phyloP scores from a whole-genome alignment of 1,284 basidiomycete species.

The Phellopilus nigrolimitatus region DNA sequence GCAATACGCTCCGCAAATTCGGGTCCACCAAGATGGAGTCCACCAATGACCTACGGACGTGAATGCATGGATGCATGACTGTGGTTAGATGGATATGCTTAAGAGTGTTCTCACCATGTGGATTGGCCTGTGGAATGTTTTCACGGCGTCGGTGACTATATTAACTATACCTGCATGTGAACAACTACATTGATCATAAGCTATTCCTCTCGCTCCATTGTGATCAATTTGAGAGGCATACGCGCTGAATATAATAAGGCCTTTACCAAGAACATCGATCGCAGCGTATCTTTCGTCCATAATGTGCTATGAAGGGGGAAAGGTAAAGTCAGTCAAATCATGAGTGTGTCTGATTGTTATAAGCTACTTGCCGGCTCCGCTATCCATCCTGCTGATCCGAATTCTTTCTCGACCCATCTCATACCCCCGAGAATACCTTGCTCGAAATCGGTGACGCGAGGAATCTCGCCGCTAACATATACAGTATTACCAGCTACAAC shows the following conservation, averaged over 20 bases:
- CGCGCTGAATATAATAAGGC: conserved; percentile 78
- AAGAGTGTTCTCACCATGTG: conserved; percentile 51
- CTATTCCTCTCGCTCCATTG: background rate
- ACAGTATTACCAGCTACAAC: conserved; percentile 53
- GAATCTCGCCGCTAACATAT: conserved; percentile 79
- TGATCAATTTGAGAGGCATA: conserved; percentile 32
- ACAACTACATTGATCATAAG: conserved; percentile 41
- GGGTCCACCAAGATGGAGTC: conserved; percentile 70
- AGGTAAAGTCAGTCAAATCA: background rate
- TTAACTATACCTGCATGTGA: conserved; percentile 84
- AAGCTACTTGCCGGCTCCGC: conserved; percentile 49
- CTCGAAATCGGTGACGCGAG: conserved; percentile 64
- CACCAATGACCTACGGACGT: conserved; percentile 59
- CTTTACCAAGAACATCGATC: conserved; percentile 74
- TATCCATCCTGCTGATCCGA: conserved; percentile 46
- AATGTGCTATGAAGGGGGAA: conserved; percentile 45
- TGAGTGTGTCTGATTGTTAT: conserved; percentile 6
- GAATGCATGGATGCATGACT: conserved; percentile 1
- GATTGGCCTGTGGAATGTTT: conserved; percentile 59
- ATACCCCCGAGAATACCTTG: conserved; percentile 61
- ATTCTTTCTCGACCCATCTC: conserved; percentile 50
- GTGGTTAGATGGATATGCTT: background rate
- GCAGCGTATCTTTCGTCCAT: conserved; percentile 79
- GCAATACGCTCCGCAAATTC: conserved; percentile 58
- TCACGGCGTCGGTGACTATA: conserved; percentile 64